A percentile compares a stretch with the other conserved stretches of the same genome.
These are phyloP conservation scores for Cyclotella cryptica DNA, from an alignment of 108 stramenopile genomes.

Conservation along the genomic window DNA sequence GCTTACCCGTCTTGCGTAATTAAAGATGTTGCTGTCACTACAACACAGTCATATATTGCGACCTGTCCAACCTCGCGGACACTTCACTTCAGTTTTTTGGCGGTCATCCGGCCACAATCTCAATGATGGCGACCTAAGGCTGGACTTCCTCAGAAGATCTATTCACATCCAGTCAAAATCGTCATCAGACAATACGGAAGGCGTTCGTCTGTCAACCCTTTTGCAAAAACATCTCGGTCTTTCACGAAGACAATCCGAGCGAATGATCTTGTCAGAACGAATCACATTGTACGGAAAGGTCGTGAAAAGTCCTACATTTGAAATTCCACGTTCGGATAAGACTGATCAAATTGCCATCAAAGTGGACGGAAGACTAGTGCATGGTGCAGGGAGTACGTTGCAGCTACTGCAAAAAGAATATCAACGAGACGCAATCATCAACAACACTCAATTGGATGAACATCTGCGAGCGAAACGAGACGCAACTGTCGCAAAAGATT, in stretches of 20 bases:
- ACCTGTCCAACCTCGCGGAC: too few species aligned
- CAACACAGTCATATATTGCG: too few species aligned
- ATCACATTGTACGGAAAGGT: constrained; percentile 71
- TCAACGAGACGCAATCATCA: background rate
- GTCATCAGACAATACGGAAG: background rate
- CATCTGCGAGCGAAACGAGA: background rate
- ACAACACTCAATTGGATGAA: background rate
- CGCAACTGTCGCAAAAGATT: constrained; percentile 4
- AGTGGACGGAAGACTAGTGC: constrained; percentile 58
- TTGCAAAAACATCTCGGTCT: constrained; percentile 48
- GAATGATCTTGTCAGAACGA: constrained; percentile 62
- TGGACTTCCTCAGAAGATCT: too few species aligned
- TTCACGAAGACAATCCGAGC: constrained; percentile 68
- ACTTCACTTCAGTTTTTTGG: too few species aligned
- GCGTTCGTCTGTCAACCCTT: constrained; percentile 35
- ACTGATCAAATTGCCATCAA: constrained; percentile 47
- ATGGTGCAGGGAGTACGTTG: constrained; percentile 37
- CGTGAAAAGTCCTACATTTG: constrained; percentile 46
- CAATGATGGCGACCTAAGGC: too few species aligned
- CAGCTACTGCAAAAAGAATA: constrained; percentile 25
- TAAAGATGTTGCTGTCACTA: too few species aligned
- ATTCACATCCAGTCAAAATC: too few species aligned
- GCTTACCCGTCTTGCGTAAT: too few species aligned
- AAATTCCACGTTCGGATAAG: constrained; percentile 30
- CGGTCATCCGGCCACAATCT: too few species aligned